Conservation (phyloP, 805 yeast species). For the Zygosaccharomyces pseudorouxii region DNA sequence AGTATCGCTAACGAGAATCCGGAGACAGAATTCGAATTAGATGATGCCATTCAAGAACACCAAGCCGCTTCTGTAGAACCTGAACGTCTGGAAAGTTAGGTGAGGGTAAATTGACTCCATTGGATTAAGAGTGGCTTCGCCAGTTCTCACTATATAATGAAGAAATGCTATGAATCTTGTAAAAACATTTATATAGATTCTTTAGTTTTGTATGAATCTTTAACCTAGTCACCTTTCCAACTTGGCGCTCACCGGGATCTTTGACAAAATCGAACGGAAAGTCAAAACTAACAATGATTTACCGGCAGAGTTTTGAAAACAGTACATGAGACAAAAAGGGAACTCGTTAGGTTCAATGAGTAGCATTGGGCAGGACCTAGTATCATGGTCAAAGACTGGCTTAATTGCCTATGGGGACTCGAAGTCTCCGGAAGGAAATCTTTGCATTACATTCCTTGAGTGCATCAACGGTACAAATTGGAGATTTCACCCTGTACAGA, state of each 20-base stretch:
- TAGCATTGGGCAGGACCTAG: slow-evolving; percentile 22
- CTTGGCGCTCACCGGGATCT: neutral
- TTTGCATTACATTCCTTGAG: slow-evolving; percentile 64
- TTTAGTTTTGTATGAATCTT: neutral
- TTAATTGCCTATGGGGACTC: slow-evolving; percentile 66
- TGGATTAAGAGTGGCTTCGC: neutral
- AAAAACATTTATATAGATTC: neutral
- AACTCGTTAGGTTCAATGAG: slow-evolving; percentile 12
- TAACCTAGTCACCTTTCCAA: neutral
- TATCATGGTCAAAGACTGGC: slow-evolving; percentile 83
- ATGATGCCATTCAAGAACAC: slow-evolving; percentile 3
- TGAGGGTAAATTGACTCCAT: too few relatives aligned
- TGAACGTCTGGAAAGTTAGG: neutral
- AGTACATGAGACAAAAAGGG: slow-evolving; percentile 1
- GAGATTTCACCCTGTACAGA: slow-evolving; percentile 55
- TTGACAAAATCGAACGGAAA: neutral
- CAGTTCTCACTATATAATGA: neutral
- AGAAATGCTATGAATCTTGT: neutral
- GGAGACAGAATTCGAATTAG: slow-evolving; percentile 11
- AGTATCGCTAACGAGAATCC: neutral
- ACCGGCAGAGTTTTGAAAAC: neutral
- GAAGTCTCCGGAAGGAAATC: slow-evolving; percentile 34
- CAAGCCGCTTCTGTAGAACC: neutral
- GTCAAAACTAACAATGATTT: neutral
- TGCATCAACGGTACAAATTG: slow-evolving; percentile 72